A percentile compares a stretch with the other conserved stretches of the same genome.
Evolutionary conservation across 225 moss, liverwort and hornwort genomes (phyloP).

Genomic region (Sphagnum contortum): DNA sequence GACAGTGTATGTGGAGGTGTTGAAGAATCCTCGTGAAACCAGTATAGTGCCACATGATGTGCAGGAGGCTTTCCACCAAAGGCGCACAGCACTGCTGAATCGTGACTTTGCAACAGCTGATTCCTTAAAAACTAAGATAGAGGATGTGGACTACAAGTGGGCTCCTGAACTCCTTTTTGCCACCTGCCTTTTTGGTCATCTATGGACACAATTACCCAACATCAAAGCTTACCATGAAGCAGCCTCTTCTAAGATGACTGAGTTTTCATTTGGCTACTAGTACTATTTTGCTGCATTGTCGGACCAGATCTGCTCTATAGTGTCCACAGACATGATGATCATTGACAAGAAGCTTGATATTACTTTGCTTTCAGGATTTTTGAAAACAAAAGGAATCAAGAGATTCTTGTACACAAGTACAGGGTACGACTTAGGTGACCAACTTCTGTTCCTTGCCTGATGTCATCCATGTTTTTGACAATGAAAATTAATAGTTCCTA

Average conservation of each 20-base stretch:
- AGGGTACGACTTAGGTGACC: conserved; percentile 40
- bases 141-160: conserved; percentile 51
- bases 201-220: neutral
- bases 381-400: conserved; percentile 11
- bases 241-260: no score
- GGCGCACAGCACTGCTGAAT: conserved; percentile 24
- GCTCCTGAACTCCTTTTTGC: neutral
- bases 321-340: no score
- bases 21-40: conserved; percentile 17
- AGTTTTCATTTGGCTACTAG: no score
- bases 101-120: conserved; percentile 28
- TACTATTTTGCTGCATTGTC: no score
- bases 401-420: conserved; percentile 29
- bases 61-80: conserved; percentile 21
- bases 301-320: no score
- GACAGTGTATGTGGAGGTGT: conserved; percentile 27
- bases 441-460: neutral
- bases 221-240: no score
- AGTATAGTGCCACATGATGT: conserved; percentile 20
- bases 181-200: neutral
- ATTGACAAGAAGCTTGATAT: neutral
- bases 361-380: conserved; percentile 21
- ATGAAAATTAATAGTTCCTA: no score
- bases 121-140: conserved; percentile 33
- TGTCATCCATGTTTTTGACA: no score